Conservation (phyloP, 148 eudicot species). For the Camellia lanceoleosa region DNA sequence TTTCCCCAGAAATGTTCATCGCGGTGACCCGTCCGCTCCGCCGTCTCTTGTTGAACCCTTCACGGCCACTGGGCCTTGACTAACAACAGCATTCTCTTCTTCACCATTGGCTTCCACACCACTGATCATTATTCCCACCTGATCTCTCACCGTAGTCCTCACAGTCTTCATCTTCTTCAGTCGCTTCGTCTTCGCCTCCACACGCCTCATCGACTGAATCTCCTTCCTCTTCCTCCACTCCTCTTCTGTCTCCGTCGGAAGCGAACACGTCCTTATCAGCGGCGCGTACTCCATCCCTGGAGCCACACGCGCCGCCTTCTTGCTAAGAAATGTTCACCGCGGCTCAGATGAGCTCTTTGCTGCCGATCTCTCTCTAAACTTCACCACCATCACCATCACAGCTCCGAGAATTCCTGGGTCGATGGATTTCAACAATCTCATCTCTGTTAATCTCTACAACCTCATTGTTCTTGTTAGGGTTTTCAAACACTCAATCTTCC, state of each 20-base stretch:
- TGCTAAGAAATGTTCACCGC: too few relatives aligned
- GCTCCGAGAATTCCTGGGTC: too few relatives aligned
- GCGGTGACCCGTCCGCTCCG: neutral
- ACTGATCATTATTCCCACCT: neutral
- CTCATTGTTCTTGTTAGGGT: too few relatives aligned
- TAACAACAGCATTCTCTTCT: neutral
- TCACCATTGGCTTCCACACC: neutral
- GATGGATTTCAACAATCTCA: too few relatives aligned
- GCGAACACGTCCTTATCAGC: slow-evolving; percentile 47
- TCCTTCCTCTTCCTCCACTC: slow-evolving; percentile 50
- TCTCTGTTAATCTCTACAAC: too few relatives aligned
- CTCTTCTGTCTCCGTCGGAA: slow-evolving; percentile 48
- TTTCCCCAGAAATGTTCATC: too few relatives aligned
- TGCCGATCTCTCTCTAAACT: too few relatives aligned
- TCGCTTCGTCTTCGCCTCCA: slow-evolving; percentile 51
- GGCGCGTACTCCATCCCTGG: neutral
- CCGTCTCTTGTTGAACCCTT: neutral
- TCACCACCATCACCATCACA: too few relatives aligned
- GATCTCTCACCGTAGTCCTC: slow-evolving; percentile 10
- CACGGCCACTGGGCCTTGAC: too few relatives aligned
- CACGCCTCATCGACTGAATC: slow-evolving; percentile 40
- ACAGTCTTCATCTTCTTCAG: slow-evolving; percentile 43
- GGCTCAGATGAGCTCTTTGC: too few relatives aligned
- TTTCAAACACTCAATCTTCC: too few relatives aligned
- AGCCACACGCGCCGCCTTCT: neutral